Conservation (phyloP, 176 grass and related monocot species). For the Echinochloa phyllopogon region DNA sequence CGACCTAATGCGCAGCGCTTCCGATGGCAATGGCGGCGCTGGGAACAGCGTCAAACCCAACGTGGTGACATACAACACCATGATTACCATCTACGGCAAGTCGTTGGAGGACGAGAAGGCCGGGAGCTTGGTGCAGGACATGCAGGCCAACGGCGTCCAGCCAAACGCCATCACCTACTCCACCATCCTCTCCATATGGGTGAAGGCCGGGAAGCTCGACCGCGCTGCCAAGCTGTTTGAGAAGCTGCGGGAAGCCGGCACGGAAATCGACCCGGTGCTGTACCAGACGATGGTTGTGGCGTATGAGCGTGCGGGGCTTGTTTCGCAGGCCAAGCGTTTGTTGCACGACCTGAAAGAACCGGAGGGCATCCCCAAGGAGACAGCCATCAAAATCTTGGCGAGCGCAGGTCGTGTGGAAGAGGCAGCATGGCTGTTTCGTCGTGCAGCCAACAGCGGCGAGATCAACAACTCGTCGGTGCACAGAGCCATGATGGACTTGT, state of each 20-base stretch:
- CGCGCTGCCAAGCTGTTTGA: constrained; percentile 82
- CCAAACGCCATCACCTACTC: constrained; percentile 92
- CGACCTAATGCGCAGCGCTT: constrained; percentile 63
- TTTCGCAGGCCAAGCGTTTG: constrained; percentile 67
- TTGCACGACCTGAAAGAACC: constrained; percentile 73
- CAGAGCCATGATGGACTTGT: constrained; percentile 69
- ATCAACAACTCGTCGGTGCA: constrained; percentile 70
- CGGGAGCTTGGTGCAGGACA: constrained; percentile 77
- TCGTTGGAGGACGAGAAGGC: constrained; percentile 93
- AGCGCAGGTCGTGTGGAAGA: constrained; percentile 83
- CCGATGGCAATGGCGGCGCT: not conserved
- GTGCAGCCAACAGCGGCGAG: constrained; percentile 54
- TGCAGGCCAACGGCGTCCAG: constrained; percentile 72
- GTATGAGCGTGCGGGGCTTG: constrained; percentile 81
- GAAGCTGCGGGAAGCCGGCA: constrained; percentile 74
- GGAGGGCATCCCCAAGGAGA: constrained; percentile 73
- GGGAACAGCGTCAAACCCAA: constrained; percentile 61
- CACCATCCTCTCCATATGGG: constrained; percentile 90
- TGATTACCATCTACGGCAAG: constrained; percentile 92
- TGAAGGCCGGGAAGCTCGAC: constrained; percentile 85
- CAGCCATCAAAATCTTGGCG: constrained; percentile 78
- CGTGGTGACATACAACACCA: constrained; percentile 94
- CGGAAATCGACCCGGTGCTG: constrained; percentile 88
- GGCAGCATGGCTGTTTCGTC: constrained; percentile 85
- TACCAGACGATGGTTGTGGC: constrained; percentile 95